These are phyloP conservation scores for Moricandia arvensis DNA, from an alignment of 345 rosid species.

Conservation along the genomic window DNA sequence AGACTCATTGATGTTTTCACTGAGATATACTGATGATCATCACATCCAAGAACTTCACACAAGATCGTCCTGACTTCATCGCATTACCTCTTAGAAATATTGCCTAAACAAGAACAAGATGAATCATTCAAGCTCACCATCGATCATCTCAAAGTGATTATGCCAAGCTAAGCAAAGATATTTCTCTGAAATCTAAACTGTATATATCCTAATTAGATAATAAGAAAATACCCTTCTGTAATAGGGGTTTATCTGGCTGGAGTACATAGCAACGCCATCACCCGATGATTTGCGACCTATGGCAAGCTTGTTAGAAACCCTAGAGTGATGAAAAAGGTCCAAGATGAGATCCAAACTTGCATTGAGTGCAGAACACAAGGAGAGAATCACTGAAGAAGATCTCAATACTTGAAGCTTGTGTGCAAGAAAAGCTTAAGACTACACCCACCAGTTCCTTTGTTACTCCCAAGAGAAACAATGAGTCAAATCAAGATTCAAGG, in stretches of 20 bases:
- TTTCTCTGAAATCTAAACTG: not conserved
- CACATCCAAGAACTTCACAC: not conserved
- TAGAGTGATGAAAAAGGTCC: conserved; percentile 16
- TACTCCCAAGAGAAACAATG: conserved; percentile 53
- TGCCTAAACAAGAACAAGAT: conserved; percentile 8
- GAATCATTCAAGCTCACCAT: conserved; percentile 12
- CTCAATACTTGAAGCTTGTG: not conserved
- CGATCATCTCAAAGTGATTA: conserved; percentile 25
- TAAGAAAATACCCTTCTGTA: not conserved
- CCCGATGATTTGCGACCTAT: not conserved
- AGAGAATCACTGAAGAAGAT: conserved; percentile 39
- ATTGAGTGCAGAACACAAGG: conserved; percentile 28
- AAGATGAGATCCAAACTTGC: conserved; percentile 14
- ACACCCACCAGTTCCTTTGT: conserved; percentile 48
- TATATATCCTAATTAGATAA: not conserved
- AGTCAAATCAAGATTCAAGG: conserved; percentile 32
- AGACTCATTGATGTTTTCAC: not conserved
- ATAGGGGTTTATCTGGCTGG: conserved; percentile 17
- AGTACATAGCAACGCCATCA: conserved; percentile 28
- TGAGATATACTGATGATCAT: conserved; percentile 20
- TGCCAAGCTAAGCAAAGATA: not conserved
- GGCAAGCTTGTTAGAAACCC: conserved; percentile 25
- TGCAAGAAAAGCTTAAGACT: conserved; percentile 38
- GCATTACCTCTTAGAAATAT: not conserved
- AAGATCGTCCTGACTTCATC: conserved; percentile 21